Evolutionary conservation across 352 stramenopile genomes (phyloP), one percentile per base, ranked within the genome.

Genomic region (Phytophthora citricola): DNA sequence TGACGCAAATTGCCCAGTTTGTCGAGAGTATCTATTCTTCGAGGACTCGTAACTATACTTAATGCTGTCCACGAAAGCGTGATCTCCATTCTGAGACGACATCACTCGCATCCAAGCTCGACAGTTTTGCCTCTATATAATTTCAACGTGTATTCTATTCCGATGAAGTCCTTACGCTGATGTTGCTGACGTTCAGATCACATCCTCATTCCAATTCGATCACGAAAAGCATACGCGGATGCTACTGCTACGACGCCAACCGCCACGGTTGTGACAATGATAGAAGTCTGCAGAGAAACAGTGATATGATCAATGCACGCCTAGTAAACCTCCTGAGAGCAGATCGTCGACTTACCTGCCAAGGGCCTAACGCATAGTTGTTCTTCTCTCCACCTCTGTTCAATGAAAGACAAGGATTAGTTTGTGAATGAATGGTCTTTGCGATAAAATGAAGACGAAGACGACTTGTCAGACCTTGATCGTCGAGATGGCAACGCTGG

Each of bases 11-110:
- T 97, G 90, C 39, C 90, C 90, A 47, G 82, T 97, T 44, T 97
- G 90, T 66, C 76, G 89, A 7, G 71, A 88, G 49, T 93, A 95
- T 67, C 73, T 97, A 14, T 97, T 87, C 62, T 97, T 92, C 53
- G 90, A 97, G 68, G 90, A 97, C 53, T 66, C 73, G 44, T 87
- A 76, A 80, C 27, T 53, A 40, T 43, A 36, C 14, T 17, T 45
- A 49, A 45, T 58, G n/a, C 48, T 38, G 20, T 48, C 40, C 27
- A 44, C 29, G 32, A 55, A 53, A 44, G 22, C 32, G 22, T 51
- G 24, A 48, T 34, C 43, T 26, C 53, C 3, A 63, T 57, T 34
- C 36, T 43, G 43, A 51, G 17, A 52, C 41, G 51, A 63, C 39
- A 14, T 48, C 34, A 53, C 39, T 62, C 34, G 45, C 62, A 38